Conservation (phyloP, 257 asterid species). For the Ajuga chamaepitys region DNA sequence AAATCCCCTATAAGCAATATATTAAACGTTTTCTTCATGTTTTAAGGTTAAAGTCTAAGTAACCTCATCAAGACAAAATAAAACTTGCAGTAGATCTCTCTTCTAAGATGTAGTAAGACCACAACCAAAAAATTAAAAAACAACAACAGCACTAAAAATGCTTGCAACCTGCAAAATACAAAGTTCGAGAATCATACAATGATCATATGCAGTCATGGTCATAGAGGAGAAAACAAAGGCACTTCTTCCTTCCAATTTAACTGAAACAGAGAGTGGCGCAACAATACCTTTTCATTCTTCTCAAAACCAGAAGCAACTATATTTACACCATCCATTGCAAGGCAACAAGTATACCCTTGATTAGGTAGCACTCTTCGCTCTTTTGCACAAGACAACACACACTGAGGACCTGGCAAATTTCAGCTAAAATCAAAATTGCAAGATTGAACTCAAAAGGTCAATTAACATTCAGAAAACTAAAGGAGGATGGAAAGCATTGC, state of each 20-base stretch:
- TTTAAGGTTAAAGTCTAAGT: not conserved
- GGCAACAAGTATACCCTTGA: slow-evolving; percentile 91
- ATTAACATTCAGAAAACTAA: slow-evolving; percentile 1
- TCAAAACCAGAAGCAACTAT: slow-evolving; percentile 87
- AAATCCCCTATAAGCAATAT: not conserved
- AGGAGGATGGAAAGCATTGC: slow-evolving; percentile 5
- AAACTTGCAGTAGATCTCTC: not conserved
- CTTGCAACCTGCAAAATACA: not conserved
- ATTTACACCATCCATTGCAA: slow-evolving; percentile 93
- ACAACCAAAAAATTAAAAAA: not conserved
- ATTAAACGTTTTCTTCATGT: not conserved
- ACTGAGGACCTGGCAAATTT: slow-evolving; percentile 71
- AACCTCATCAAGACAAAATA: slow-evolving; percentile 1
- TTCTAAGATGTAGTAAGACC: not conserved
- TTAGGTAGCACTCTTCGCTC: slow-evolving; percentile 75
- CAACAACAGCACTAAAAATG: not conserved
- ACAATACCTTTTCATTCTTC: slow-evolving; percentile 62
- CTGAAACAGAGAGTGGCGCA: not conserved
- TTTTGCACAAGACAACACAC: slow-evolving; percentile 87
- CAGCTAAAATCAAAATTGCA: slow-evolving; percentile 11
- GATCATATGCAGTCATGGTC: not conserved
- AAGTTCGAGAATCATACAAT: not conserved
- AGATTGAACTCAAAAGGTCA: slow-evolving; percentile 3
- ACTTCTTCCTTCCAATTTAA: not conserved
- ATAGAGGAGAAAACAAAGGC: not conserved